A percentile compares a stretch with the other conserved stretches of the same genome.
Conservation (phyloP, 345 rosid genomes). For the Populus nigra region DNA sequence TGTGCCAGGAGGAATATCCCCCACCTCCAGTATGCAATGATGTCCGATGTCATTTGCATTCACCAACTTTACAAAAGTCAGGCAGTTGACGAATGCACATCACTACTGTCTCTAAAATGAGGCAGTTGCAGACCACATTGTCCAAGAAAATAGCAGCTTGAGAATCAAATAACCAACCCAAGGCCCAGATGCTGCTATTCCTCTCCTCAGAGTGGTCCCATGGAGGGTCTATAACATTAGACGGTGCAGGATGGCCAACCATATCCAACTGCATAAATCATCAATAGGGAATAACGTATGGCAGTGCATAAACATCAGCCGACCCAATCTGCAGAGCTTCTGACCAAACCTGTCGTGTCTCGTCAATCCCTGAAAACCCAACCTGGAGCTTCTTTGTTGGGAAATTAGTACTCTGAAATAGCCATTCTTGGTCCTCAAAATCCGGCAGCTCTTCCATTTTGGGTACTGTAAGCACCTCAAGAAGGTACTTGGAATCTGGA, state of each 20-base stretch:
- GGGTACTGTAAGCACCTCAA: slow-evolving; percentile 54
- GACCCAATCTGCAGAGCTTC: slow-evolving; percentile 55
- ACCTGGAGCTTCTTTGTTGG: slow-evolving; percentile 33
- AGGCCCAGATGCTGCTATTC: slow-evolving; percentile 14
- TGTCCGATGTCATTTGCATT: background rate
- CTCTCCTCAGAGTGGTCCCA: background rate
- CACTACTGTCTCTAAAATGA: background rate
- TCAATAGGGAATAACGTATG: slow-evolving; percentile 76
- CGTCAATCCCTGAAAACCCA: slow-evolving; percentile 28
- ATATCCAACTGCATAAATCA: slow-evolving; percentile 10
- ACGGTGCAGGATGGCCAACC: slow-evolving; percentile 6
- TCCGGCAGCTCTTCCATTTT: slow-evolving; percentile 49
- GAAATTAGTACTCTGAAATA: slow-evolving; percentile 31
- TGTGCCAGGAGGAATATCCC: background rate
- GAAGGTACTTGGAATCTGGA: slow-evolving; percentile 61
- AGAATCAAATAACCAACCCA: slow-evolving; percentile 7
- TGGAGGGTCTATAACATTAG: background rate
- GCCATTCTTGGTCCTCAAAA: slow-evolving; percentile 62
- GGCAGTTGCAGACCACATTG: slow-evolving; percentile 9
- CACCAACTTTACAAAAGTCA: background rate
- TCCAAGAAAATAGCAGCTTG: slow-evolving; percentile 14
- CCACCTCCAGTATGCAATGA: background rate
- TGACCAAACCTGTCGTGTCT: slow-evolving; percentile 57
- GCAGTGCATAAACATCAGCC: slow-evolving; percentile 63
- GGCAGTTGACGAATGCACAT: background rate